A percentile compares a stretch with the other conserved stretches of the same genome.
Conservation (phyloP, 2,329 filamentous ascomycete species). For the Teratosphaeria gauchensis region DNA sequence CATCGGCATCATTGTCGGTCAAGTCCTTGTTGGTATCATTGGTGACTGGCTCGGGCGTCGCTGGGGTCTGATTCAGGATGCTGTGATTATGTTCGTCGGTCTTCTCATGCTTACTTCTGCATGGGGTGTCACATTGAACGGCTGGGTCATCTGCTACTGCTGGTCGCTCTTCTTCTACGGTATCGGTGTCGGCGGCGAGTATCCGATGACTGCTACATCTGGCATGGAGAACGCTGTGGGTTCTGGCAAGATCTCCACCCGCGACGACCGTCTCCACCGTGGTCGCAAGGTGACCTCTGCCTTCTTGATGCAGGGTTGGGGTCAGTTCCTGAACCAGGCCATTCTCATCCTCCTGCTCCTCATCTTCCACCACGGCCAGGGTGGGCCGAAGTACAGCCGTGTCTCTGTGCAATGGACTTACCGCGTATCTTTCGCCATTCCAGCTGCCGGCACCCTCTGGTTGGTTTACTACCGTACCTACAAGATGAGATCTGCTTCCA, state of each 20-base stretch:
- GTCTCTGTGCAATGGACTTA: slow-evolving; percentile 81
- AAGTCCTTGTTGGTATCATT: slow-evolving; percentile 74
- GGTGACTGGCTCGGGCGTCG: slow-evolving; percentile 79
- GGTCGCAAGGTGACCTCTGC: slow-evolving; percentile 91
- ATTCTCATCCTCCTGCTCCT: slow-evolving; percentile 77
- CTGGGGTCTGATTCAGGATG: slow-evolving; percentile 93
- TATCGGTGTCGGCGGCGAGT: slow-evolving; percentile 68
- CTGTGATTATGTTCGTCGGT: slow-evolving; percentile 86
- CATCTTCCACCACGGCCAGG: slow-evolving; percentile 74
- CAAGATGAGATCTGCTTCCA: slow-evolving; percentile 85
- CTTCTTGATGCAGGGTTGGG: slow-evolving; percentile 98
- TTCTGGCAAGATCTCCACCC: slow-evolving; percentile 78
- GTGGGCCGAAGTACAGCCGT: slow-evolving; percentile 66
- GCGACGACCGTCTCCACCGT: slow-evolving; percentile 87
- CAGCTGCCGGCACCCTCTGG: slow-evolving; percentile 84
- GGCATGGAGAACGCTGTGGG: slow-evolving; percentile 72
- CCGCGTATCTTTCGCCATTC: slow-evolving; percentile 84
- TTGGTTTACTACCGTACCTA: slow-evolving; percentile 91
- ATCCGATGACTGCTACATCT: slow-evolving; percentile 92
- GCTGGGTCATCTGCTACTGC: slow-evolving; percentile 95
- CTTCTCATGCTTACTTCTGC: slow-evolving; percentile 83
- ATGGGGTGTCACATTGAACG: slow-evolving; percentile 76
- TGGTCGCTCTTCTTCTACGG: slow-evolving; percentile 92
- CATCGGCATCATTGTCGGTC: slow-evolving; percentile 87
- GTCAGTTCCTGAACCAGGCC: slow-evolving; percentile 89